Evolutionary conservation across 2,329 filamentous ascomycete genomes (phyloP).

Genomic region (Colletotrichum endophyticum): DNA sequence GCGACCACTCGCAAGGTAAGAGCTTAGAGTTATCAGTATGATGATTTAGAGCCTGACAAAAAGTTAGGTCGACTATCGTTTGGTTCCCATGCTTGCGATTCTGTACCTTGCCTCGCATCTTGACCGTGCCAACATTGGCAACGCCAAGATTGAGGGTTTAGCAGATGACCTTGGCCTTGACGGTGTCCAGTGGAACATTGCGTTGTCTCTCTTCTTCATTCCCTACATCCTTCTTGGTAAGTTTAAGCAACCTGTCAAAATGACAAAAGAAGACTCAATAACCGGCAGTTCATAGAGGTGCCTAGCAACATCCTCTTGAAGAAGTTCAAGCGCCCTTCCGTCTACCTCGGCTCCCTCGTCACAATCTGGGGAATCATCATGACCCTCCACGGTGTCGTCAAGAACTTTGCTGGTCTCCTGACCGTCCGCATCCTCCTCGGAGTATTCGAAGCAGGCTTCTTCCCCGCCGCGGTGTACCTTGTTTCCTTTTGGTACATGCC

Average conservation of each 20-base stretch:
- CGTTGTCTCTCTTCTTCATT: constrained; percentile 65
- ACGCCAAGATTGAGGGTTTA: constrained; percentile 53
- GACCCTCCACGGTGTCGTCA: constrained; percentile 29
- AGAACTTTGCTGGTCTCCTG: constrained; percentile 31
- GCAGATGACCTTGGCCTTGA: constrained; percentile 48
- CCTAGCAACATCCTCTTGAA: constrained; percentile 71
- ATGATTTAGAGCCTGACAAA: background rate
- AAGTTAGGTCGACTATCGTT: constrained; percentile 18
- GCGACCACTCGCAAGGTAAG: constrained; percentile 28
- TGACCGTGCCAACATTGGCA: constrained; percentile 57
- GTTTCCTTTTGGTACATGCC: constrained; percentile 34
- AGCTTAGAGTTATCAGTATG: background rate
- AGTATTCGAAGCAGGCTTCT: constrained; percentile 34
- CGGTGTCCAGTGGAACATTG: constrained; percentile 62
- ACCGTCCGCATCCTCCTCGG: constrained; percentile 34
- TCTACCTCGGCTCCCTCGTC: constrained; percentile 71
- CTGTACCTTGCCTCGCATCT: constrained; percentile 63
- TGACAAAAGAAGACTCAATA: too few species aligned
- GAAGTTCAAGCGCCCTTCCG: constrained; percentile 59
- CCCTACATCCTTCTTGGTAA: constrained; percentile 57
- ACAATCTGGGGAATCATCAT: constrained; percentile 43
- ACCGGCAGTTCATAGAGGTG: constrained; percentile 42
- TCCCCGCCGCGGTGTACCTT: constrained; percentile 32
- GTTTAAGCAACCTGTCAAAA: background rate
- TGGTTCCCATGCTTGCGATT: constrained; percentile 56